Percentiles rank a stretch among this genome's conserved stretches.
Conservation (phyloP, 1,139 yeast genomes). For the Geotrichum siamense region DNA sequence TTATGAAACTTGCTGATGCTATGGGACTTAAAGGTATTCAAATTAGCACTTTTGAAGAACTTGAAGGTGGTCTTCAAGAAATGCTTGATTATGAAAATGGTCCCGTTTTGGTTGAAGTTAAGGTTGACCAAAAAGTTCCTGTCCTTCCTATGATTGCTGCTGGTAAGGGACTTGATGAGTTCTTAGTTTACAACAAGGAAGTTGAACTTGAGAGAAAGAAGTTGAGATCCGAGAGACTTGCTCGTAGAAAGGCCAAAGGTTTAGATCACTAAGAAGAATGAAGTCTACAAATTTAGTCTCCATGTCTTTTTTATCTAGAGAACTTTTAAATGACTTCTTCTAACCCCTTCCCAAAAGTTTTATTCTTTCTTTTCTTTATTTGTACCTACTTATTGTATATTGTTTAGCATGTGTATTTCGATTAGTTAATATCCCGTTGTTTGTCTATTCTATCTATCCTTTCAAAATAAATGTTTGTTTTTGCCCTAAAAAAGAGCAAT, state of each 20-base stretch:
- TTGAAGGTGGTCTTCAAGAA: conserved; percentile 55
- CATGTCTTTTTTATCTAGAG: background rate
- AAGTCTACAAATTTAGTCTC: too few species aligned
- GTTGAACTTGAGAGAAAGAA: conserved; percentile 67
- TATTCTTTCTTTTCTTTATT: too few species aligned
- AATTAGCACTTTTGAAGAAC: conserved; percentile 59
- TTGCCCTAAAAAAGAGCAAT: too few species aligned
- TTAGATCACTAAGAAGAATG: conserved; percentile 7
- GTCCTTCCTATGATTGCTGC: conserved; percentile 98
- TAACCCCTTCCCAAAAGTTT: too few species aligned
- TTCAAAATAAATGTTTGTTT: too few species aligned
- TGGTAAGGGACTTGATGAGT: conserved; percentile 91
- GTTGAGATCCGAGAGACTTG: conserved; percentile 37
- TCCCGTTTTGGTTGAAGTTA: conserved; percentile 84
- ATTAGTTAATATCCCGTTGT: too few species aligned
- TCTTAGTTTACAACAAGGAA: conserved; percentile 75
- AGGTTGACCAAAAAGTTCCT: conserved; percentile 93
- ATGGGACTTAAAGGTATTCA: conserved; percentile 87
- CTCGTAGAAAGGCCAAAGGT: conserved; percentile 13
- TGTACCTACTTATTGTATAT: too few species aligned
- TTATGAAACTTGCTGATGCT: conserved; percentile 85
- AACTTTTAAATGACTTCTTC: too few species aligned
- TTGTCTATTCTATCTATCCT: too few species aligned
- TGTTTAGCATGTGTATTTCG: too few species aligned
- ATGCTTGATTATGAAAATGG: conserved; percentile 67